phyloP scores from a whole-genome alignment of 1,284 basidiomycete genomes.

The Ustilago cynodontis region DNA sequence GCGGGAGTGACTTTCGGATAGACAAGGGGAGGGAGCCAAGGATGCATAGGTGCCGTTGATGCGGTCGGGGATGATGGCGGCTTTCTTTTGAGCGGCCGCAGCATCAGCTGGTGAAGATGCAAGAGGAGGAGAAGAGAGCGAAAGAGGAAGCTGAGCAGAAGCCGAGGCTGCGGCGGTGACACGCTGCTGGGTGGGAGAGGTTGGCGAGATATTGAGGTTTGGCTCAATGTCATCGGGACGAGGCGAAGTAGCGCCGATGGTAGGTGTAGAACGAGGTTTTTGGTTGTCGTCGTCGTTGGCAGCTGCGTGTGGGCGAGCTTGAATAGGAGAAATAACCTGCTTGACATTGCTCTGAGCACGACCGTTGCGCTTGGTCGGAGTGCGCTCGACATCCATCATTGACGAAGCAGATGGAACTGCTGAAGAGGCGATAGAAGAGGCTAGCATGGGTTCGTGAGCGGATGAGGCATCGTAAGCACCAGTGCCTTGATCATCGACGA shows the following conservation, averaged over 20 bases:
- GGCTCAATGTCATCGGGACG: neutral
- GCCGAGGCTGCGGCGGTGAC: conserved; percentile 15
- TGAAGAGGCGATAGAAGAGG: conserved; percentile 15
- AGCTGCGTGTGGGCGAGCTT: neutral
- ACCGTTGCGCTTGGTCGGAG: conserved; percentile 36
- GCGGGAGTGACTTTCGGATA: conserved; percentile 38
- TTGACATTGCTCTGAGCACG: neutral
- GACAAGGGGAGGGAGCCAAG: conserved; percentile 23
- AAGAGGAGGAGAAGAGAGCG: conserved; percentile 18
- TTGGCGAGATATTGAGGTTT: conserved; percentile 31
- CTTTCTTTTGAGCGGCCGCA: neutral
- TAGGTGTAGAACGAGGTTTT: conserved; percentile 30
- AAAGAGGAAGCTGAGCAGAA: conserved; percentile 16
- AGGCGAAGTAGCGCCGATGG: conserved; percentile 17
- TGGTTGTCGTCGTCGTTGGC: conserved; percentile 6
- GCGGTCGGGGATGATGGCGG: neutral
- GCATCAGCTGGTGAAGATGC: neutral
- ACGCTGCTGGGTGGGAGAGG: conserved; percentile 31
- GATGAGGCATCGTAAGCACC: neutral
- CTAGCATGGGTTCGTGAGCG: conserved; percentile 24
- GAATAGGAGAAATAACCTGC: neutral
- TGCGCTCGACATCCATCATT: conserved; percentile 38
- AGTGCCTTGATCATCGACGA: neutral
- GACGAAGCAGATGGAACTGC: neutral
- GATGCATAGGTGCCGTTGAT: conserved; percentile 10